Evolutionary conservation across 78 protist species (phyloP).

Genomic region (Dictyostelium purpureum): DNA sequence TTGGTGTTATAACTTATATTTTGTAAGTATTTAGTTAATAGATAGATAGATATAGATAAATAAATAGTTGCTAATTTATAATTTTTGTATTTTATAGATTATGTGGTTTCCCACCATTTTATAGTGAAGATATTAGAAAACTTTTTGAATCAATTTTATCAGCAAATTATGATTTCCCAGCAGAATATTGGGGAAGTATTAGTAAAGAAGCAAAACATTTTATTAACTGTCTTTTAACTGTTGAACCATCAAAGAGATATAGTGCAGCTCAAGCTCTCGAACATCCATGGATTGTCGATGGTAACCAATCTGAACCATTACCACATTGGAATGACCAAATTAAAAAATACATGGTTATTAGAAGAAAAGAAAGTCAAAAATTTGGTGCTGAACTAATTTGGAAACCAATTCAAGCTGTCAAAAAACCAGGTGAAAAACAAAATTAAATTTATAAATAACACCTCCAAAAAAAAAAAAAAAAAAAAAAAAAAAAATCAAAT

Average conservation of each 20-base stretch:
- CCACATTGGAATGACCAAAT: slow-evolving; percentile 78
- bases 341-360: slow-evolving; percentile 57
- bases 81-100: not conserved
- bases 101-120: slow-evolving; percentile 82
- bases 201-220: slow-evolving; percentile 80
- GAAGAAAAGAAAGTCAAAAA: slow-evolving; percentile 60
- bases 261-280: slow-evolving; percentile 51
- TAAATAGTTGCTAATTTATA: not conserved
- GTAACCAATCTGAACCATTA: slow-evolving; percentile 14
- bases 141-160: slow-evolving; percentile 68
- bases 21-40: slow-evolving; percentile 30
- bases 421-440: not conserved
- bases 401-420: not conserved
- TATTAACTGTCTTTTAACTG: slow-evolving; percentile 68
- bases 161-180: slow-evolving; percentile 68
- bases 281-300: slow-evolving; percentile 74
- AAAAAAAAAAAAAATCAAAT: not conserved
- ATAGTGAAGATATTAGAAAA: slow-evolving; percentile 54
- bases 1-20: slow-evolving; percentile 84
- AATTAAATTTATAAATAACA: not conserved
- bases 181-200: slow-evolving; percentile 61
- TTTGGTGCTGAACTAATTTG: slow-evolving; percentile 72
- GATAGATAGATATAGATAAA: not conserved
- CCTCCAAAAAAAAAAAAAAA: not conserved
- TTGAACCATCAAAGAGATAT: slow-evolving; percentile 64